Conservation (phyloP, 2,329 filamentous ascomycete species). For the Xylariaceae sp. region DNA sequence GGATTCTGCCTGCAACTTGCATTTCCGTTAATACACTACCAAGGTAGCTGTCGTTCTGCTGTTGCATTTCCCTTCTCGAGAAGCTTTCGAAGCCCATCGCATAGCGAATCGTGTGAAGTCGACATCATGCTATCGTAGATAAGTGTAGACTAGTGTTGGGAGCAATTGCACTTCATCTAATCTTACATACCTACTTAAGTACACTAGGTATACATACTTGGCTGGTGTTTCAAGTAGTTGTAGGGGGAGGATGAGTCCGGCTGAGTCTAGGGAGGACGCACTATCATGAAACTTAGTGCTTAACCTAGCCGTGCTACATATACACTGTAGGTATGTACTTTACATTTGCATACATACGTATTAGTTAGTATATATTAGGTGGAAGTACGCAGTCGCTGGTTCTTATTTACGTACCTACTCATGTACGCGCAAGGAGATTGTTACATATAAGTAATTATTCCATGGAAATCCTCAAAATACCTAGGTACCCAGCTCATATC, state of each 20-base stretch:
- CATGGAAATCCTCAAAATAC: constrained; percentile 17
- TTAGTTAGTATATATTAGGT: too few relatives aligned
- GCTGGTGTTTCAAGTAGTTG: constrained; percentile 23
- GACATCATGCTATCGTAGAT: background rate
- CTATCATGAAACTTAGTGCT: background rate
- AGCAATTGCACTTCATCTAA: background rate
- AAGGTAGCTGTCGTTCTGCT: background rate
- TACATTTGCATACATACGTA: too few relatives aligned
- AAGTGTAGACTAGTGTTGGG: background rate
- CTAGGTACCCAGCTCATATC: background rate
- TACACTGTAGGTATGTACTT: background rate
- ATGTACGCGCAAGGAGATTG: constrained; percentile 7
- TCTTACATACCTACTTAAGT: background rate
- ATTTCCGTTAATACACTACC: too few relatives aligned
- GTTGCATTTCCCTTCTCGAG: background rate
- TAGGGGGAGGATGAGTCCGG: constrained; percentile 8
- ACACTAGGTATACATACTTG: constrained; percentile 7
- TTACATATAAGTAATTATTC: constrained; percentile 5
- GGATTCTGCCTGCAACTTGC: too few relatives aligned
- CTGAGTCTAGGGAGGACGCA: constrained; percentile 7
- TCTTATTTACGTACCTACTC: too few relatives aligned
- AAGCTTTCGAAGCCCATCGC: background rate
- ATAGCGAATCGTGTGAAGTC: background rate
- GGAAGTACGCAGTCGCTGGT: too few relatives aligned
- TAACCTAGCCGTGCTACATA: constrained; percentile 18